These are phyloP conservation scores for Saturnispora saitoi DNA, from an alignment of 805 yeast genomes.

Conservation along the genomic window DNA sequence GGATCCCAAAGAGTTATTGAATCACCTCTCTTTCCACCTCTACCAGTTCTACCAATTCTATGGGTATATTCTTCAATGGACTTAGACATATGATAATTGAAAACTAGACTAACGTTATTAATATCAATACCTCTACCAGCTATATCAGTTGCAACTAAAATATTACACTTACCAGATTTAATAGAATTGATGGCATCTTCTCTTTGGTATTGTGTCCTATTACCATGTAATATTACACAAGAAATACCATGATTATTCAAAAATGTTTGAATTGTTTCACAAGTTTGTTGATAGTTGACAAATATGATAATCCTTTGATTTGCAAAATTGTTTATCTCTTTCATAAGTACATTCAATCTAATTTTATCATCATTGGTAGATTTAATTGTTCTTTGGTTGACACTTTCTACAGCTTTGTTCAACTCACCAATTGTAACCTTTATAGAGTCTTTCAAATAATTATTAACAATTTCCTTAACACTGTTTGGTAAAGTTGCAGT, in stretches of 20 bases:
- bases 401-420: slow-evolving; percentile 58
- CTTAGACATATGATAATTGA: slow-evolving; percentile 79
- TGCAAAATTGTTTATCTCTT: slow-evolving; percentile 30
- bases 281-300: slow-evolving; percentile 66
- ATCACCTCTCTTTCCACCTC: slow-evolving; percentile 79
- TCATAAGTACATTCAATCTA: slow-evolving; percentile 36
- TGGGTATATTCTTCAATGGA: slow-evolving; percentile 80
- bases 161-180: slow-evolving; percentile 37
- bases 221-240: slow-evolving; percentile 72
- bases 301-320: slow-evolving; percentile 74
- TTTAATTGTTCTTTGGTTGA: slow-evolving; percentile 60
- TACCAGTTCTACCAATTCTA: slow-evolving; percentile 92
- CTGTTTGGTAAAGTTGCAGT: slow-evolving; percentile 86
- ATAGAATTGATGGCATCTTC: slow-evolving; percentile 65
- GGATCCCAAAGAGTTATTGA: slow-evolving; percentile 51
- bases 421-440: slow-evolving; percentile 59
- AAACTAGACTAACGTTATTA: slow-evolving; percentile 72
- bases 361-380: slow-evolving; percentile 35
- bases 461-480: slow-evolving; percentile 57
- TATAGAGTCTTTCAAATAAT: slow-evolving; percentile 54
- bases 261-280: slow-evolving; percentile 55
- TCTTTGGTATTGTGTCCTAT: slow-evolving; percentile 76
- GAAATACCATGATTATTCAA: slow-evolving; percentile 38
- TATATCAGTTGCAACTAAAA: slow-evolving; percentile 86
- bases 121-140: slow-evolving; percentile 96